Evolutionary conservation across 306 rosid genomes (phyloP).

Genomic region (Trichosanthes cucumerina): DNA sequence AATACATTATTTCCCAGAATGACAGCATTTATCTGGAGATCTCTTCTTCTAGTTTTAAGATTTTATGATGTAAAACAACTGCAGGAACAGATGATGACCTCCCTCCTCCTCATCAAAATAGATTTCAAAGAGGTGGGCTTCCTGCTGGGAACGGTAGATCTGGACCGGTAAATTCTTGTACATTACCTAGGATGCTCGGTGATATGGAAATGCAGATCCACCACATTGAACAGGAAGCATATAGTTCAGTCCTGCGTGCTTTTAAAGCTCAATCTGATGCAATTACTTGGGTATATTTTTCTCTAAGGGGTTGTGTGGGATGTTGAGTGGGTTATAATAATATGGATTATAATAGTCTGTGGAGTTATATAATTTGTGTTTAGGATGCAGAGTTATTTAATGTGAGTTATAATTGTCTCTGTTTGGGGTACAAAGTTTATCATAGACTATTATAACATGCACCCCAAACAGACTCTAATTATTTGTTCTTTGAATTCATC

Average conservation of each 20-base stretch:
- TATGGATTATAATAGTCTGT: no score
- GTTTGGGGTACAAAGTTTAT: no score
- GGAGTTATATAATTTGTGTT: no score
- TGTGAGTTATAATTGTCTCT: no score
- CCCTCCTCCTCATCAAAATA: slow-evolving; percentile 49
- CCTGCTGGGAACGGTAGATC: slow-evolving; percentile 35
- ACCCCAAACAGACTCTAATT: no score
- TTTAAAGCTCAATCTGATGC: slow-evolving; percentile 97
- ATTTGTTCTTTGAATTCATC: slow-evolving; percentile 14
- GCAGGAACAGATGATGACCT: slow-evolving; percentile 50
- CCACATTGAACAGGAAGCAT: slow-evolving; percentile 88
- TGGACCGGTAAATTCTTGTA: slow-evolving; percentile 33
- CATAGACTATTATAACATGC: no score
- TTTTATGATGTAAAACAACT: neutral
- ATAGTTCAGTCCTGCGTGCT: slow-evolving; percentile 86
- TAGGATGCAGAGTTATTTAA: no score
- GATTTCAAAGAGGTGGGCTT: slow-evolving; percentile 42
- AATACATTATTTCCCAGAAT: neutral
- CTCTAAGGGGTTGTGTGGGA: no score
- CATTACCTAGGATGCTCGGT: slow-evolving; percentile 34
- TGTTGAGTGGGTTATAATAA: no score
- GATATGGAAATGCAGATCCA: slow-evolving; percentile 95
- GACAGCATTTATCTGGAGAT: neutral
- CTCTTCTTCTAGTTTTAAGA: neutral
- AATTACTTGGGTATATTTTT: slow-evolving; percentile 68